A percentile compares a stretch with the other conserved stretches of the same genome.
Conservation (phyloP, 257 asterid genomes). For the Petunia axillaris region DNA sequence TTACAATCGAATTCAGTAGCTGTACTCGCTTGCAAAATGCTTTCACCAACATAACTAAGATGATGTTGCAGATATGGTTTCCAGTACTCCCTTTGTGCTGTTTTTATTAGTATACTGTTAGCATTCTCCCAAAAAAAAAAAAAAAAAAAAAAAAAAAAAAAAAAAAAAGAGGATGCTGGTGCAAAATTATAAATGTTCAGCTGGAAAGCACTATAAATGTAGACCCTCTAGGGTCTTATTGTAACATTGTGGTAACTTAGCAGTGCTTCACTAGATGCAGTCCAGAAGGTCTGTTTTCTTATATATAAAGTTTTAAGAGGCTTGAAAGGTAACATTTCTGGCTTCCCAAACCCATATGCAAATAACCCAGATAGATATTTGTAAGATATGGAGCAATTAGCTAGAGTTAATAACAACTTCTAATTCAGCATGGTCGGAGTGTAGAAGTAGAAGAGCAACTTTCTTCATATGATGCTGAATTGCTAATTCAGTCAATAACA, state of each 20-base stretch:
- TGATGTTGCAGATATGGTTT: neutral
- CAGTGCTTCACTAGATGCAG: slow-evolving; percentile 11
- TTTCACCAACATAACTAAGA: slow-evolving; percentile 7
- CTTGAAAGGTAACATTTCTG: slow-evolving; percentile 17
- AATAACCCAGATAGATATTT: neutral
- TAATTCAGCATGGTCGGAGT: neutral
- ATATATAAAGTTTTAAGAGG: neutral
- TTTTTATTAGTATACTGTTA: no score
- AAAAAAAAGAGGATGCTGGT: neutral
- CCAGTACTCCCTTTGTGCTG: no score
- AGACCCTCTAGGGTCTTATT: neutral
- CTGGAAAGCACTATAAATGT: neutral
- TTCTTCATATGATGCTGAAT: neutral
- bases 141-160: no score
- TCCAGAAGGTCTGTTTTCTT: neutral
- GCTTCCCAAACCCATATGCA: slow-evolving; percentile 9
- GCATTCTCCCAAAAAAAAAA: no score
- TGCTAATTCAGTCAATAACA: neutral
- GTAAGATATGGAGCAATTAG: slow-evolving; percentile 1
- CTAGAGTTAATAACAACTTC: neutral
- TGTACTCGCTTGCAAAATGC: neutral
- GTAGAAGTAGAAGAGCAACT: neutral
- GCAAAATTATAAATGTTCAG: neutral
- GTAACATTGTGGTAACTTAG: neutral
- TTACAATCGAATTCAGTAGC: neutral